Evolutionary conservation across 2,329 filamentous ascomycete species (phyloP).

Genomic region (Verticillium longisporum): DNA sequence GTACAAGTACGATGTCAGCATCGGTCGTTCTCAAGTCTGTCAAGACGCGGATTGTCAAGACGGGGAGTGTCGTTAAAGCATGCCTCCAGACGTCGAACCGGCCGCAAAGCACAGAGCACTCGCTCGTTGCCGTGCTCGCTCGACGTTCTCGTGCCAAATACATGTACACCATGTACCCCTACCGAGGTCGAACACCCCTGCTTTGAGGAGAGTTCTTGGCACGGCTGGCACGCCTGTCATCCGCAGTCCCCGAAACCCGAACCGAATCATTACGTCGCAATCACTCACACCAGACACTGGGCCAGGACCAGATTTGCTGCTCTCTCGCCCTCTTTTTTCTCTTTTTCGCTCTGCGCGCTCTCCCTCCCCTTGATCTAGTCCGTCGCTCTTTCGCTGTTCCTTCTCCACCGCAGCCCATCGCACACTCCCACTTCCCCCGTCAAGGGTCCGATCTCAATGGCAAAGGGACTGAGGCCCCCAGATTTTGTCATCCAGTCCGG

Average conservation of each 20-base stretch:
- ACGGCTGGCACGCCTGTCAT: background rate
- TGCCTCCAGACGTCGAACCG: background rate
- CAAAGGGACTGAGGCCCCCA: background rate
- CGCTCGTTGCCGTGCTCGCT: background rate
- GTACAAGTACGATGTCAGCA: background rate
- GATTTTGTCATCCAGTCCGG: background rate
- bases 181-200: background rate
- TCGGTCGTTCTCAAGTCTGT: background rate
- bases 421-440: no score
- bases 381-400: background rate
- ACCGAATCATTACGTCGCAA: background rate
- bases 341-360: background rate
- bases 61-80: background rate
- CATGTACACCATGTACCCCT: background rate
- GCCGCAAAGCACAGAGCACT: background rate
- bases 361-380: background rate
- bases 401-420: background rate
- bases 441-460: no score
- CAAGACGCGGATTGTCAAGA: background rate
- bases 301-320: background rate
- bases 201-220: background rate
- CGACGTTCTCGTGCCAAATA: background rate
- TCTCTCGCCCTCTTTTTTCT: background rate
- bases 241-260: background rate
- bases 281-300: background rate